A percentile compares a stretch with the other conserved stretches of the same genome.
Conservation (phyloP, 192 early-diverging fungal genomes). For the Podochytrium sp. region DNA sequence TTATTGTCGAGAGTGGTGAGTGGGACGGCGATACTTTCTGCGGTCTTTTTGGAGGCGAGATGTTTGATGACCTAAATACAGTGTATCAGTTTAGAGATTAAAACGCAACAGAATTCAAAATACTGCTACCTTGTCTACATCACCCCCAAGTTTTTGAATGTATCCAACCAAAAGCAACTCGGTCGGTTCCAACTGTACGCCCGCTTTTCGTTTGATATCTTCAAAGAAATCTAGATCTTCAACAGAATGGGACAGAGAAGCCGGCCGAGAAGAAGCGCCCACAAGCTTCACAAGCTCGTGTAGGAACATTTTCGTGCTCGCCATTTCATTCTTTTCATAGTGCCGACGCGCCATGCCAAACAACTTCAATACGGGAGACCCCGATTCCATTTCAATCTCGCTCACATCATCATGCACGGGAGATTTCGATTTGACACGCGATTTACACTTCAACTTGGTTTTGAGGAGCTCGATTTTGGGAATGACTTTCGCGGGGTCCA, state of each 20-base stretch:
- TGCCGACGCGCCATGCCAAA: constrained; percentile 15
- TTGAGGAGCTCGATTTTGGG: constrained; percentile 15
- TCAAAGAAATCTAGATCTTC: constrained; percentile 1
- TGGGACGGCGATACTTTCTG: not conserved
- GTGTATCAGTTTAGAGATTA: no score
- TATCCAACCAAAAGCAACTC: constrained; percentile 15
- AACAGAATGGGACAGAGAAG: not conserved
- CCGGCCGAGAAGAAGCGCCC: not conserved
- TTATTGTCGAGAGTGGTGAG: not conserved
- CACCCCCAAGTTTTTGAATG: constrained; percentile 30
- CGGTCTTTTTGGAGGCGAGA: not conserved
- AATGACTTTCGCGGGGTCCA: constrained; percentile 39
- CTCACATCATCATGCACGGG: constrained; percentile 22
- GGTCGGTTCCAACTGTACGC: not conserved
- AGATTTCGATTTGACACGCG: not conserved
- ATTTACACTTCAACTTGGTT: constrained; percentile 16
- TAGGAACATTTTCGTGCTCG: not conserved
- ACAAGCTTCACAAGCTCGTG: constrained; percentile 14
- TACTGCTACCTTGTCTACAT: constrained; percentile 30
- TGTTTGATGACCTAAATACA: not conserved
- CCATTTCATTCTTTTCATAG: constrained; percentile 19
- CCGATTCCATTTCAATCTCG: constrained; percentile 18
- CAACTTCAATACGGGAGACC: constrained; percentile 16
- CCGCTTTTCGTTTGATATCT: not conserved
- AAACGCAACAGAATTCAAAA: not conserved